Conservation (phyloP, 176 grass and related monocot genomes). For the Musa beccarii region DNA sequence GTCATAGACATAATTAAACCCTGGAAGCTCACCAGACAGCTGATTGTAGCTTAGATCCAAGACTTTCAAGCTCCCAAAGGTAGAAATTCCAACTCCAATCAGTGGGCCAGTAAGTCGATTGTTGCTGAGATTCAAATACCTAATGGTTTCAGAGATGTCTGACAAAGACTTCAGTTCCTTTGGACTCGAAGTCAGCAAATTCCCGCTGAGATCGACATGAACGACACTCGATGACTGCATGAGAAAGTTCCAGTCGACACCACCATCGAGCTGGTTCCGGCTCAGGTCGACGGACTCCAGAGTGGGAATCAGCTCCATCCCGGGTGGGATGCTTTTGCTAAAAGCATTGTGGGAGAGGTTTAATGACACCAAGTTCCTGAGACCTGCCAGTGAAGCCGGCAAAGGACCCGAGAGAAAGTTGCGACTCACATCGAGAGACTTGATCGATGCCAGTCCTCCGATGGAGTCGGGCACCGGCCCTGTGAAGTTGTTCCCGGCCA, state of each 20-base stretch:
- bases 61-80: slow-evolving; percentile 91
- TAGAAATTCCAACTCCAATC: slow-evolving; percentile 77
- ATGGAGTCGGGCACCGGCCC: slow-evolving; percentile 60
- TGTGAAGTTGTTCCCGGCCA: slow-evolving; percentile 80
- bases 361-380: slow-evolving; percentile 55
- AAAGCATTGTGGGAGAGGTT: slow-evolving; percentile 81
- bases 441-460: slow-evolving; percentile 49
- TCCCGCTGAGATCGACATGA: slow-evolving; percentile 88
- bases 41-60: slow-evolving; percentile 88
- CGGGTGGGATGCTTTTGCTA: slow-evolving; percentile 61
- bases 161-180: slow-evolving; percentile 86
- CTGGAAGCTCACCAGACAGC: slow-evolving; percentile 82
- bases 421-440: slow-evolving; percentile 71
- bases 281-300: slow-evolving; percentile 76
- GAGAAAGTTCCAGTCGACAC: slow-evolving; percentile 93
- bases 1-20: slow-evolving; percentile 99
- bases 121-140: slow-evolving; percentile 79
- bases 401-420: slow-evolving; percentile 62
- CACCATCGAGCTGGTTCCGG: slow-evolving; percentile 77
- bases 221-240: slow-evolving; percentile 51
- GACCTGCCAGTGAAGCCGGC: slow-evolving; percentile 39
- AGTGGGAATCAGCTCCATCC: slow-evolving; percentile 48
- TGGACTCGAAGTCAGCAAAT: slow-evolving; percentile 64
- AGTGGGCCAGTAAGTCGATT: slow-evolving; percentile 71
- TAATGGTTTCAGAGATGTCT: slow-evolving; percentile 76